Evolutionary conservation across 2,329 filamentous ascomycete genomes (phyloP), one percentile per base, ranked within the genome.

Genomic region (Scytalidium lignicola): DNA sequence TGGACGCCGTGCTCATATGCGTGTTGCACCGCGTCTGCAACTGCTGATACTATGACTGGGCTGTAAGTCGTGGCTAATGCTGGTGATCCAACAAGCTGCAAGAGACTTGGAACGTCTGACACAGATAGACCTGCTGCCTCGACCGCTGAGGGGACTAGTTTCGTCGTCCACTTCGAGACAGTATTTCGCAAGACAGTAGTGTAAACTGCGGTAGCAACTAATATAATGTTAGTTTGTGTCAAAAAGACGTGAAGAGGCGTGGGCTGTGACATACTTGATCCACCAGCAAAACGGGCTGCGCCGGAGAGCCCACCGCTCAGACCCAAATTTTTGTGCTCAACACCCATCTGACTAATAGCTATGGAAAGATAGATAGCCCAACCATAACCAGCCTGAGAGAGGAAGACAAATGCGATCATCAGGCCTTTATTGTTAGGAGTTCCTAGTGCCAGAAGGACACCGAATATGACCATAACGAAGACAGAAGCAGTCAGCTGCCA

Each of bases 291-390:
- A 3, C 72, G 64, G 21, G 69, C 66, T 37, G 28, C 43, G 12
- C 43, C 43, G 56, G 66, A 64, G 10, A 73, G 63, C 43, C 70
- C 72, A 29, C 71, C 71, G 39, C 63, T 65, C 13, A 73, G 67
- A 13, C 74, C 74, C 0, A 76, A 65, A 44, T 75, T 71, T 17
- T 70, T 65, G 51, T 77, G 74, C 21, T 72, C 67, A 2, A 73
- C 72, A n/a, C 72, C 73, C 50, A 75, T 69, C 56, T 76, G 74
- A 5, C 70, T 72, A 51, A 73, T 70, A 1, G 73, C 70, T 53
- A 78, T 75, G 17, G 67, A 70, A 18, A 75, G 59, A 48, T 74
- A 74, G 48, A 73, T 65, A 2, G 68, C 72, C 68, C 70, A 75
- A 5, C 72, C 72, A 53, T 73, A 77, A 3, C 68, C 72, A 12